A percentile compares a stretch with the other conserved stretches of the same genome.
Conservation (phyloP, 2,329 filamentous ascomycete species). For the Diaporthe humulicola region DNA sequence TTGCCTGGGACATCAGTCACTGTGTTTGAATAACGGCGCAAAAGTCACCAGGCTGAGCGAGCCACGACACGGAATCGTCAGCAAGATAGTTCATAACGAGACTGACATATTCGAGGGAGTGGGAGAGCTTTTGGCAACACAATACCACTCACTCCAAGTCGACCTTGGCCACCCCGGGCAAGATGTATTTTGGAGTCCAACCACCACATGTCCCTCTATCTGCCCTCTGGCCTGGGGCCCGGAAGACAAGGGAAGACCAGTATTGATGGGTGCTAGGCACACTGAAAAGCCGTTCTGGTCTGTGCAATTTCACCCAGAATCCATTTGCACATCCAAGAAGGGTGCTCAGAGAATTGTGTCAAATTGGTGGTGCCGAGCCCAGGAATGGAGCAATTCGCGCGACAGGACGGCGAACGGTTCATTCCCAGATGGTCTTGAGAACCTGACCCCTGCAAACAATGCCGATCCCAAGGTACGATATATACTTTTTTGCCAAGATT, state of each 20-base stretch:
- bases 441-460: not conserved
- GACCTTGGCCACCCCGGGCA: not conserved
- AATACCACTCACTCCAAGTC: constrained; percentile 3
- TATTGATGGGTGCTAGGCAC: not conserved
- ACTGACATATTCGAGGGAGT: constrained; percentile 3
- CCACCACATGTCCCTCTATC: not conserved
- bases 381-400: not conserved
- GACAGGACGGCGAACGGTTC: not conserved
- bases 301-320: not conserved
- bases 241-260: not conserved
- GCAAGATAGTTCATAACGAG: constrained; percentile 3
- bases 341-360: not conserved
- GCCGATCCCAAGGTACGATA: not conserved
- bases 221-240: not conserved
- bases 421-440: not conserved
- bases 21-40: not conserved
- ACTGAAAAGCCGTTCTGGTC: not conserved
- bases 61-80: constrained; percentile 12
- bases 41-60: not conserved
- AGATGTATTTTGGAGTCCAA: not conserved
- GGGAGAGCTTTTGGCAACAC: not conserved
- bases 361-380: constrained; percentile 10
- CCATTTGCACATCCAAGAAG: not conserved
- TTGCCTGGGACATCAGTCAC: not conserved
- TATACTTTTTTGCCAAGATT: too few species aligned